Conservation (phyloP, 202 grass and related monocot genomes). For the Hordeum pubiflorum region DNA sequence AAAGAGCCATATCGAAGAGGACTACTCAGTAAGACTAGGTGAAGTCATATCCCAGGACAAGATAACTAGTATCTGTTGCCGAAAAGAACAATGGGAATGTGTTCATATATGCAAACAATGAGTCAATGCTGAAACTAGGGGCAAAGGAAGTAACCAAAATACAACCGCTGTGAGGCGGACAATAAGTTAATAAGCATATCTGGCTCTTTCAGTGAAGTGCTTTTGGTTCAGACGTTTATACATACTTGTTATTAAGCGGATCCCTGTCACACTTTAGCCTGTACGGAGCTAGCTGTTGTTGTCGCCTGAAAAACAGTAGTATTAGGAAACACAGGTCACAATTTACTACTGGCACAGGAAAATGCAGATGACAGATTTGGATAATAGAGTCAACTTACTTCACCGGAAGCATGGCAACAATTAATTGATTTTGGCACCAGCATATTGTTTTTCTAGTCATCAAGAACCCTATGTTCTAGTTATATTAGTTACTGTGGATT, state of each 20-base stretch:
- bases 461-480: not conserved
- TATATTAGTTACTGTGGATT: not conserved
- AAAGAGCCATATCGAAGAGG: conserved; percentile 4
- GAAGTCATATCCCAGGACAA: conserved; percentile 6
- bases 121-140: not conserved
- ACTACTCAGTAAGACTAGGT: not conserved
- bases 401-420: not conserved
- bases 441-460: not conserved
- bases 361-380: not conserved
- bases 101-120: not conserved
- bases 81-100: not conserved
- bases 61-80: not conserved
- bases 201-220: not conserved
- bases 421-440: not conserved
- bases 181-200: not conserved
- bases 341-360: not conserved
- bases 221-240: conserved; percentile 15
- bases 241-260: conserved; percentile 77
- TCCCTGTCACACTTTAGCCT: conserved; percentile 95
- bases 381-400: not conserved
- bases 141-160: not conserved
- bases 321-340: conserved; percentile 25
- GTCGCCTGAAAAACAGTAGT: conserved; percentile 59
- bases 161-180: not conserved
- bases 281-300: conserved; percentile 70